Conservation (phyloP, 495 filamentous ascomycete genomes). For the Immersiella caudata region DNA sequence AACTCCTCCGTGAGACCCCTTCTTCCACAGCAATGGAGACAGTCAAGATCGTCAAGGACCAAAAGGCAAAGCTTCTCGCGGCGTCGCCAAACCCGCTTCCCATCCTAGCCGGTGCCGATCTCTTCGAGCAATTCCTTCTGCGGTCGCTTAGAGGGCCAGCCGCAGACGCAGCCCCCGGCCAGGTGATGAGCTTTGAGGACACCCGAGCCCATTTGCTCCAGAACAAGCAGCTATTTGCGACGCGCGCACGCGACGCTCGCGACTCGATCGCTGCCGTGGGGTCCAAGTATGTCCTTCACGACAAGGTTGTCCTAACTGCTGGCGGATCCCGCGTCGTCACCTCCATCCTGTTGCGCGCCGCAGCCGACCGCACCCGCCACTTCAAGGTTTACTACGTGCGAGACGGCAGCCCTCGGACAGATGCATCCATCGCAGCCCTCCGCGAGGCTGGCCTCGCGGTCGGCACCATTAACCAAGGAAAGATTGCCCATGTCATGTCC, state of each 20-base stretch:
- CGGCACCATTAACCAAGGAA: constrained; percentile 73
- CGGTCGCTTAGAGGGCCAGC: constrained; percentile 52
- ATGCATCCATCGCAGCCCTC: constrained; percentile 66
- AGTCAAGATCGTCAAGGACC: constrained; percentile 75
- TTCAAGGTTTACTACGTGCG: constrained; percentile 91
- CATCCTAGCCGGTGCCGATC: constrained; percentile 88
- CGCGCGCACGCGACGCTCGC: constrained; percentile 81
- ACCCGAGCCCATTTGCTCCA: constrained; percentile 79
- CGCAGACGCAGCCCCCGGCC: constrained; percentile 51
- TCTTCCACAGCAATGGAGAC: constrained; percentile 91
- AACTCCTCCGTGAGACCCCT: constrained; percentile 72
- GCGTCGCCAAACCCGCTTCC: constrained; percentile 85
- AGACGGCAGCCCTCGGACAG: constrained; percentile 50
- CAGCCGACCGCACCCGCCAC: constrained; percentile 56
- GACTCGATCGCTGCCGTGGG: constrained; percentile 80
- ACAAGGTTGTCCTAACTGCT: constrained; percentile 80
- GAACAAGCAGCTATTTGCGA: constrained; percentile 83
- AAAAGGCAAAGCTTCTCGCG: constrained; percentile 66
- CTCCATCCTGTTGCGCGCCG: constrained; percentile 72
- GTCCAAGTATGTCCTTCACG: constrained; percentile 73
- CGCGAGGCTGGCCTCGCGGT: constrained; percentile 76
- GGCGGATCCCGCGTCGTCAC: constrained; percentile 84
- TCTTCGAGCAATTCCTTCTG: constrained; percentile 93
- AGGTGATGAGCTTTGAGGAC: constrained; percentile 71
- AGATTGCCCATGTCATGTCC: constrained; percentile 83